A percentile compares a stretch with the other conserved stretches of the same genome.
These are phyloP conservation scores for Tuctoria greenei DNA, from an alignment of 176 grass and related monocot species.

Conservation along the genomic window DNA sequence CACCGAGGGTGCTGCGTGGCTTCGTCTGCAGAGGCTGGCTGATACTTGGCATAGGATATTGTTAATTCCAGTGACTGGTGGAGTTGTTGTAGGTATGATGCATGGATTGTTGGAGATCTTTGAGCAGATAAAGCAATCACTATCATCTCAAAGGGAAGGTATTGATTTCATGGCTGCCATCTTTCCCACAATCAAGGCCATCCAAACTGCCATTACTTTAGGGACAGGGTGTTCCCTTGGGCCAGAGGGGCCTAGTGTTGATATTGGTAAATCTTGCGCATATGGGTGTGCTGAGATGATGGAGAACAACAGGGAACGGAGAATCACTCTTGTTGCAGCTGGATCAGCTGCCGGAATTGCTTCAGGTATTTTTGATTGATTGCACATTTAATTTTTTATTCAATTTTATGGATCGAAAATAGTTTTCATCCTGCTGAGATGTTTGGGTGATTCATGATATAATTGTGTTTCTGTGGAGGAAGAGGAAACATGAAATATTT, in stretches of 20 bases:
- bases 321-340: slow-evolving; percentile 88
- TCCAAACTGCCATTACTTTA: slow-evolving; percentile 87
- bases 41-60: slow-evolving; percentile 98
- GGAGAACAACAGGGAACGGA: slow-evolving; percentile 95
- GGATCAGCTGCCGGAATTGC: slow-evolving; percentile 99
- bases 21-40: slow-evolving; percentile 82
- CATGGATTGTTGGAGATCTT: slow-evolving; percentile 95
- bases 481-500: not conserved
- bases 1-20: slow-evolving; percentile 90
- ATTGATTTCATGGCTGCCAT: slow-evolving; percentile 76
- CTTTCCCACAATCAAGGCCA: slow-evolving; percentile 89
- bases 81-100: slow-evolving; percentile 99
- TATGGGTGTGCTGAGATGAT: slow-evolving; percentile 99
- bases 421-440: slow-evolving; percentile 18
- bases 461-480: not conserved
- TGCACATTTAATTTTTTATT: not conserved
- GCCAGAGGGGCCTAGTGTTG: slow-evolving; percentile 91
- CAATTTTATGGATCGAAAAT: not conserved
- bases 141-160: slow-evolving; percentile 73
- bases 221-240: slow-evolving; percentile 94
- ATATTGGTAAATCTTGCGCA: slow-evolving; percentile 94
- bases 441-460: not conserved
- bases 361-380: slow-evolving; percentile 65
- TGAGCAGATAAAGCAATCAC: slow-evolving; percentile 82
- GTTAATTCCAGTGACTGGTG: slow-evolving; percentile 92